Evolutionary conservation across 1,284 basidiomycete species (phyloP), one percentile per base, ranked within the genome.

Genomic region (Wolfiporia cocos): DNA sequence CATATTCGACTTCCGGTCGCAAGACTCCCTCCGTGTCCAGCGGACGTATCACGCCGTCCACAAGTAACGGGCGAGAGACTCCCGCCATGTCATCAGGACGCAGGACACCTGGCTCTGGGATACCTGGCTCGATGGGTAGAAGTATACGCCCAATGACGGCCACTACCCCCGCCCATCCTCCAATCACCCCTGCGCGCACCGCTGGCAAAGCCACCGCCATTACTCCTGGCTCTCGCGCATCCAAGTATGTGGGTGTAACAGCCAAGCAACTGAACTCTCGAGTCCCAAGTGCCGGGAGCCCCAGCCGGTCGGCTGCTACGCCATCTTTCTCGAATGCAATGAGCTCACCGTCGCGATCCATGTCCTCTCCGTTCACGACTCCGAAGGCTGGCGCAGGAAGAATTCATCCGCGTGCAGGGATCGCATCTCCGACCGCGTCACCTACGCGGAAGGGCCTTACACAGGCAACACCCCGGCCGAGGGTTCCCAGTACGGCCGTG

Each of bases 211-310:
- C 61, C n/a, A 52, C 62, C 28, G 58, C 74, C 49, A 81, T 91
- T 41, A 88, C 87, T 1, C 80, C 77, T 10, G 90, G 89, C 1
- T 88, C 88, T 3, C 71, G 91, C 39, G 91, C 91, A 5, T 86
- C 86, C 42, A 87, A 86, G 58, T 92, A 90, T 55, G 68, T 82
- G 22, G 79, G 81, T 12, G 79, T 91, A 74, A 92, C 87, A 0
- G 89, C 88, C 2, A 82, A 86, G 55, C 85, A 92, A 55, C 69
- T 92, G 33, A 76, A 69, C 54, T 70, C 72, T 34, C 69, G 71
- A 44, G 59, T 67, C 40, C 42, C 57, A 38, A 54, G 51, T 34
- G 50, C 64, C 9, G 59, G 63, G 21, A 73, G 69, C 46, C 71
- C 70, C 3, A 64, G 64, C 3, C 61, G 67, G 30, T 55, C 62